Percentiles rank a stretch among this genome's conserved stretches.
Evolutionary conservation across 2,329 filamentous ascomycete genomes (phyloP).

Genomic region (Diaporthe capsici): DNA sequence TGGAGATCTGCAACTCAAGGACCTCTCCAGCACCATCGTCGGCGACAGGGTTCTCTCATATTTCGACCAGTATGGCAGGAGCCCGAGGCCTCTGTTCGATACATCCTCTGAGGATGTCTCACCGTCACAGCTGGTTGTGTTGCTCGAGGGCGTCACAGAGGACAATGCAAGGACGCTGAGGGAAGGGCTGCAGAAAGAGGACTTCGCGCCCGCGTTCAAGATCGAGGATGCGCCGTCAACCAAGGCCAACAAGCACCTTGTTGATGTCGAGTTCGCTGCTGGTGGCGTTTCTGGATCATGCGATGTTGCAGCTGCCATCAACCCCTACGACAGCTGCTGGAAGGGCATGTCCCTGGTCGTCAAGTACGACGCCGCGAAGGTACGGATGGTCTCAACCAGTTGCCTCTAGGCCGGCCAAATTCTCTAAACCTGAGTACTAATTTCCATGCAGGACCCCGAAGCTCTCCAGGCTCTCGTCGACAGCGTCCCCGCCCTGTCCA

Average conservation of each 20-base stretch:
- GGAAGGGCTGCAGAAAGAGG: conserved; percentile 54
- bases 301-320: conserved; percentile 55
- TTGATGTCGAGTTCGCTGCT: conserved; percentile 58
- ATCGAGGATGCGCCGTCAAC: conserved; percentile 61
- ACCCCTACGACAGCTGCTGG: conserved; percentile 63
- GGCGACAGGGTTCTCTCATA: conserved; percentile 66
- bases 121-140: conserved; percentile 69
- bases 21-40: conserved; percentile 59
- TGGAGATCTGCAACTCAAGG: conserved; percentile 61
- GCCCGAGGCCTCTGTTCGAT: conserved; percentile 65
- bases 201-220: conserved; percentile 62
- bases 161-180: conserved; percentile 59
- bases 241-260: conserved; percentile 58
- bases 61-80: conserved; percentile 73
- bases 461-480: conserved; percentile 60
- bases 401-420: background rate
- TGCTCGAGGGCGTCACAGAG: conserved; percentile 69
- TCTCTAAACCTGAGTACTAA: conserved; percentile 44
- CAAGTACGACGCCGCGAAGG: conserved; percentile 61
- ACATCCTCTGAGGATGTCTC: conserved; percentile 49
- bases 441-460: conserved; percentile 53
- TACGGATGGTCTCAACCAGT: conserved; percentile 44
- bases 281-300: conserved; percentile 57
- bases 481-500: conserved; percentile 60
- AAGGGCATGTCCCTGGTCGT: conserved; percentile 57